Percentiles rank a stretch among this genome's conserved stretches.
Conservation (phyloP, 495 filamentous ascomycete species). For the Collariella sp. region DNA sequence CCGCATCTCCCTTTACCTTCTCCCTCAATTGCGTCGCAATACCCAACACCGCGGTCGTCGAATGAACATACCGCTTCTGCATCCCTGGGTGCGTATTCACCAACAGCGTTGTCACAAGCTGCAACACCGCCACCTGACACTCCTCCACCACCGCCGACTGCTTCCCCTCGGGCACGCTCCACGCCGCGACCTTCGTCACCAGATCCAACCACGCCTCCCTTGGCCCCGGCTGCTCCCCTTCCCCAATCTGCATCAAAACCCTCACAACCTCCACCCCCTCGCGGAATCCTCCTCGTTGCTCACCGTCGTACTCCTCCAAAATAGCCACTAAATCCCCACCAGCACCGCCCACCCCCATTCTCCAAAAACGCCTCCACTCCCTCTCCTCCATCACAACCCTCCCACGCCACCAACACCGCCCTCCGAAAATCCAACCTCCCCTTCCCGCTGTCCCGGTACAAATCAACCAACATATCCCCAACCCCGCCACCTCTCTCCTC, state of each 20-base stretch:
- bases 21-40: conserved; percentile 29
- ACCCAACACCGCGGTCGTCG: conserved; percentile 32
- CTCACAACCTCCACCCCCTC: conserved; percentile 47
- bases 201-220: conserved; percentile 43
- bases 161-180: conserved; percentile 21
- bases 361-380: conserved; percentile 31
- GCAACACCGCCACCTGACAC: conserved; percentile 41
- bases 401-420: conserved; percentile 45
- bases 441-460: conserved; percentile 34
- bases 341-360: conserved; percentile 42
- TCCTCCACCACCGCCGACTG: conserved; percentile 30
- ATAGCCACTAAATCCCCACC: conserved; percentile 36
- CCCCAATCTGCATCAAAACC: conserved; percentile 39
- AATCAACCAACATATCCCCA: conserved; percentile 50
- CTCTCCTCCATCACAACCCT: conserved; percentile 40
- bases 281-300: conserved; percentile 22
- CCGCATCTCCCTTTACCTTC: conserved; percentile 16
- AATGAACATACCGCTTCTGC: conserved; percentile 38
- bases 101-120: conserved; percentile 43
- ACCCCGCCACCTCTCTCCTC: conserved; percentile 43
- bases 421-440: conserved; percentile 39
- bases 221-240: conserved; percentile 30
- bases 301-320: conserved; percentile 18
- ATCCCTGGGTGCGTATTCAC: conserved; percentile 35
- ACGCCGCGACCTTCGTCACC: conserved; percentile 32